These are phyloP conservation scores for Leishmania mexicana DNA, from an alignment of 208 protist genomes.

Conservation along the genomic window DNA sequence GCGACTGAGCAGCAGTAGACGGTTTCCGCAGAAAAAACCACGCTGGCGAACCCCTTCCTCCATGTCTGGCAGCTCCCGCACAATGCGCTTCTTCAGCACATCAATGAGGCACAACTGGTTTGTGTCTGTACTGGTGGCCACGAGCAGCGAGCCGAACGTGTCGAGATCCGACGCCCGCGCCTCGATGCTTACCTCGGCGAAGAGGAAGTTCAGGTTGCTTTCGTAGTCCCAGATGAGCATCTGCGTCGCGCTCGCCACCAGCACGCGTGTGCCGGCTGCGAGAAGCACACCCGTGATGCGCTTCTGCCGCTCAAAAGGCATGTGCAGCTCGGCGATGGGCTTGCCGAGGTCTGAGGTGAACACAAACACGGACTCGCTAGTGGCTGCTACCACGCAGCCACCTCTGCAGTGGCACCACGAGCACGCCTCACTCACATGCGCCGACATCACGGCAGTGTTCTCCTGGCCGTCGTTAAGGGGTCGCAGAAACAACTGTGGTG, in stretches of 20 bases:
- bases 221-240: conserved; percentile 82
- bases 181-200: conserved; percentile 46
- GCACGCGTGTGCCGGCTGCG: conserved; percentile 61
- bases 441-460: conserved; percentile 44
- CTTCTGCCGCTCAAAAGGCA: conserved; percentile 68
- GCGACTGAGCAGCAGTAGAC: conserved; percentile 48
- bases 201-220: conserved; percentile 50
- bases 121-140: conserved; percentile 39
- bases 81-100: conserved; percentile 60
- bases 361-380: conserved; percentile 54
- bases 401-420: conserved; percentile 49
- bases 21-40: conserved; percentile 66
- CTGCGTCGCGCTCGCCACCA: conserved; percentile 59
- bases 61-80: conserved; percentile 49
- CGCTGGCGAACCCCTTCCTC: conserved; percentile 39
- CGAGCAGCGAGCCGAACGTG: conserved; percentile 53
- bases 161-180: conserved; percentile 40
- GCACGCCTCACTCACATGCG: conserved; percentile 23
- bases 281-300: conserved; percentile 60
- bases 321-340: conserved; percentile 42
- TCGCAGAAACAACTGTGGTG: conserved; percentile 62
- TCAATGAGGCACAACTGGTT: conserved; percentile 62
- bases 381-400: conserved; percentile 58
- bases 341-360: conserved; percentile 50
- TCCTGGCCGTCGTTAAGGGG: conserved; percentile 65